Base-by-base conservation (phyloP, 192 early-diverging fungal species). In the Coemansia sp. region DNA sequence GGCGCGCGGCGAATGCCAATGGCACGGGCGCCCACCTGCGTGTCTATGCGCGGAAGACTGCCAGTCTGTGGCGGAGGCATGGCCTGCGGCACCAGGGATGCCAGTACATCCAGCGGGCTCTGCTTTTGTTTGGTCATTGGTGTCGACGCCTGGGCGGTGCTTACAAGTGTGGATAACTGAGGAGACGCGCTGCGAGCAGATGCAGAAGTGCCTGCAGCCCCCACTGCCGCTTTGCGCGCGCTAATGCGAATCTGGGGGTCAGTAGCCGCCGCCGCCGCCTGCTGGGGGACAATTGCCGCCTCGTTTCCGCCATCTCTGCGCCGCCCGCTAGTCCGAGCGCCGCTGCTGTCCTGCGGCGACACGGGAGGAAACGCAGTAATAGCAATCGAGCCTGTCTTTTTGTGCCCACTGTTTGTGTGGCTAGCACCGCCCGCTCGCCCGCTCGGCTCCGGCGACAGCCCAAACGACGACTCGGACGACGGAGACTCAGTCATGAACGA, bases 231-330 rank as follows among this genome's bases (percentile, higher is more conserved):
- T 37, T 63, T 57, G n/a, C 65, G 65, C 32, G 65, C 57, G 17
- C 65, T 65, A 27, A 76, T 57, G 29, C 72, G 58, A 18, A 76
- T 76, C 38, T 57, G 65, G 21, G 56, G 53, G 43, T 68, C 72
- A 3, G 19, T 43, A 22, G 50, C 19, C 19, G 37, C 39, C 32
- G 14, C 17, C 36, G 51, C 17, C 34, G 37, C 30, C 49, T 27
- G 25, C 8, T 21, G 38, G 4, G 23, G 30, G 25, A 37, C 35
- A 41, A 35, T 25, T 5, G 22, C 34, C 23, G 50, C 39, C 31
- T 41, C 34, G 40, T 46, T 52, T 22, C 40, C 40, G 22, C 8
- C 40, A 5, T 42, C 49, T 23, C n/a, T 40, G 40, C n/a, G 19
- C 14, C 23, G 56, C 13, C 46, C n/a, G n/a, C n/a, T n/a, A n/a